phyloP scores from a whole-genome alignment of 257 asterid species.

The Asclepias syriaca region DNA sequence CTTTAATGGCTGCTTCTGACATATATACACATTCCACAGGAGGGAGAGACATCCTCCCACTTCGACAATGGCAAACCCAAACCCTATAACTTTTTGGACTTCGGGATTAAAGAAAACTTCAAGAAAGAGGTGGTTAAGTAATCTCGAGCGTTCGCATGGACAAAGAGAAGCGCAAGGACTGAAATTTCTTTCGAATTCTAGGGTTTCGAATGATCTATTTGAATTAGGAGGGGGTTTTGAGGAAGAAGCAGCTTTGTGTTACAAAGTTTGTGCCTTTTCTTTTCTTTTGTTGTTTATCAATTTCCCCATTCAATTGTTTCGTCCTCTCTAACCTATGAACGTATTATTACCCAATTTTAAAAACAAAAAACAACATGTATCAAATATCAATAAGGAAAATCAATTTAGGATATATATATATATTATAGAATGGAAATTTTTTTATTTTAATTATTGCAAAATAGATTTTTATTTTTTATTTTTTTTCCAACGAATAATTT shows the following conservation, averaged over 20 bases:
- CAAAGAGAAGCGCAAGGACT: neutral
- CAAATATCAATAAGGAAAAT: too few species aligned
- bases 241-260: neutral
- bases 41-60: conserved; percentile 56
- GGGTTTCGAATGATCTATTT: conserved; percentile 13
- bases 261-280: neutral
- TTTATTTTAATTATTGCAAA: too few species aligned
- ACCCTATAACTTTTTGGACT: neutral
- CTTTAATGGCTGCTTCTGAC: conserved; percentile 63
- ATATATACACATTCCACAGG: conserved; percentile 54
- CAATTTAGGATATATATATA: too few species aligned
- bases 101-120: neutral
- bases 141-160: neutral
- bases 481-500: too few species aligned
- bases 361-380: too few species aligned
- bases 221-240: conserved; percentile 10
- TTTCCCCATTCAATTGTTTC: too few species aligned
- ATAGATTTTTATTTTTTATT: too few species aligned
- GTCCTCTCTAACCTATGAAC: too few species aligned
- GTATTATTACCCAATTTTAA: too few species aligned
- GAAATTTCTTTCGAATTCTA: neutral
- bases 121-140: neutral
- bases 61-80: conserved; percentile 7
- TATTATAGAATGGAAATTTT: too few species aligned
- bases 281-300: too few species aligned